Evolutionary conservation across 1,139 yeast species (phyloP), one percentile per base, ranked within the genome.

Genomic region (Geotrichum reessii): DNA sequence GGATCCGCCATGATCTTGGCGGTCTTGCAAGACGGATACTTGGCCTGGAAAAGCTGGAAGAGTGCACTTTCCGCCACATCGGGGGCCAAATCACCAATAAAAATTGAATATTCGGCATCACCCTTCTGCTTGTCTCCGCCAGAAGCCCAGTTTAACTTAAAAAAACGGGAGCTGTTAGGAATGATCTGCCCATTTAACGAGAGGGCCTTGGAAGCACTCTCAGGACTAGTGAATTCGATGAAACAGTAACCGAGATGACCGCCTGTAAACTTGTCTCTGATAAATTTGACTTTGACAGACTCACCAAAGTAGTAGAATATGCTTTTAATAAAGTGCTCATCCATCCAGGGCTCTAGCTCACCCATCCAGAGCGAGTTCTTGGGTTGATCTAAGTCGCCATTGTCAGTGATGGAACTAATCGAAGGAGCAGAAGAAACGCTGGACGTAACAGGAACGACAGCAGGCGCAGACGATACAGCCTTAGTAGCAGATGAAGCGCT

Each of bases 1-100:
- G 90, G 86, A 70, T 91, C 97, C 3, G 84, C 76, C 92, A 91
- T 90, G 59, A 92, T 87, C 68, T 91, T 85, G 25, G 87, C 96
- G 52, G 92, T 90, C 65, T 87, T 84, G 57, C 92, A 85, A 44
- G 92, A 84, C 8, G 86, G 83, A 71, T 81, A 91, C 61, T 82
- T 80, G 21, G 82, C 75, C 67, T 86, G 90, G 73, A 92, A 91
- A 50, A 82, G 75, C 50, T 86, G 85, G 61, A 82, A 78, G 42
- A 91, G 76, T 59, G 81, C 80, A n/a, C 82, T 81, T 67, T 92
- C 97, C 3, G 88, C 83, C 19, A 89, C 86, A 19, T 85, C 87
- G 6, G 87, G 82, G 1, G 86, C 82, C 62, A 92, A 76, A 69
- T 91, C 97, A 47, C 97, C 97, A 19, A 92, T 93, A 71, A 91